Base-by-base conservation (phyloP, 345 rosid species). In the Hirschfeldia incana region DNA sequence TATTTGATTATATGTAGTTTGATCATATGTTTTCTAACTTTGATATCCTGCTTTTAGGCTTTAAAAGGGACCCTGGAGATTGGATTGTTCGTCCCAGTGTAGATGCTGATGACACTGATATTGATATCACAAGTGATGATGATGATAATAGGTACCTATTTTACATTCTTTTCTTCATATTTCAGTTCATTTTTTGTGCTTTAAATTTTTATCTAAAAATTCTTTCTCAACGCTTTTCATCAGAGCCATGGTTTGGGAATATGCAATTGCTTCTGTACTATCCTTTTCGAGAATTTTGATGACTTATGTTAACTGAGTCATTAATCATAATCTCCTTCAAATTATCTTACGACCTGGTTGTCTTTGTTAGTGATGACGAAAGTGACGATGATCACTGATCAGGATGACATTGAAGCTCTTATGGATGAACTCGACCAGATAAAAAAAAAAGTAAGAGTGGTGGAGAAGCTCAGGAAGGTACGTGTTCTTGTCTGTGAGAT, bases 51-150 rank as follows among this genome's bases (percentile, higher is more conserved):
- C 60, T 36, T 76, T 4, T 67, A 92, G 98, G 97, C 55, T 69
- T 84, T 9, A 94, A 81, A 84, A 86, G 97, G 83, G 98, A 89
- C 44, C 67, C 82, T 72, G 99, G 91, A 80, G 99, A 90, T 32
- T 91, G 99, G 62, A 87, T 87, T 65, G 65, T 88, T 62, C 98
- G 93, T 29, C 96, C 92, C 55, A 90, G 85, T 78, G 83, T 88
- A 51, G 98, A 95, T 87, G 99, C 99, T 75, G 97, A 94, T 90
- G 98, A 94, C 84, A 92, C 98, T 83, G 98, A 92, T 81, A 87
- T 87, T 67, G 97, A 94, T 64, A 83, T 78, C 69, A 86, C 86
- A 80, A 88, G 88, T 1, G 85, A 85, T 84, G 97, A 87, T 11
- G 97, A 87, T 8, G 57, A 49, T 49, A 95, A 87, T 11, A 90